Percentiles rank a stretch among this genome's conserved stretches.
These are phyloP conservation scores for Benincasa hispida DNA, from an alignment of 306 rosid genomes.

Conservation along the genomic window DNA sequence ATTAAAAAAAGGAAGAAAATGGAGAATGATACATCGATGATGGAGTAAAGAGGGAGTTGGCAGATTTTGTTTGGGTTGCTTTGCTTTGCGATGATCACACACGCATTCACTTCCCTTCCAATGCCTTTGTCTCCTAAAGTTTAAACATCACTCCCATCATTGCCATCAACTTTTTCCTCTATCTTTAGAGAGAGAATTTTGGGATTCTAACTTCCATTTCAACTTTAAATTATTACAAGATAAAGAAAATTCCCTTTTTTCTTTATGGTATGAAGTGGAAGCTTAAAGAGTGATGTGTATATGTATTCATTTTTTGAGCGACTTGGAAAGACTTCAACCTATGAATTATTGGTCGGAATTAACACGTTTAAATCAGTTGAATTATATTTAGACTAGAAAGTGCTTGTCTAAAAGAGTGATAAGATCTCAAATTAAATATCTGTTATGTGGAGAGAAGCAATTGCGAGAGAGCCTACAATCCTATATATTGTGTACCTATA, in stretches of 20 bases:
- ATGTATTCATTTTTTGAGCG: too few species aligned
- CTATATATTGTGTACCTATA: not conserved
- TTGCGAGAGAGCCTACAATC: not conserved
- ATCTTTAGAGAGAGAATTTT: not conserved
- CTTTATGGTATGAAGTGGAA: not conserved
- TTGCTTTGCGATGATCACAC: slow-evolving; percentile 20
- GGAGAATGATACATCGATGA: not conserved
- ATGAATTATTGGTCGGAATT: too few species aligned
- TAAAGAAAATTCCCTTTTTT: not conserved
- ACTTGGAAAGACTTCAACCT: too few species aligned
- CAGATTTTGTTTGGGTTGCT: slow-evolving; percentile 17
- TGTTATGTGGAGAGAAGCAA: too few species aligned
- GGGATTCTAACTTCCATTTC: not conserved
- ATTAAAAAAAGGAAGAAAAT: too few species aligned
- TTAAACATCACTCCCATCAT: slow-evolving; percentile 28
- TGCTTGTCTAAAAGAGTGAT: not conserved
- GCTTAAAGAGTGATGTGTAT: not conserved
- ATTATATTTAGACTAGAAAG: too few species aligned
- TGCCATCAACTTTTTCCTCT: slow-evolving; percentile 24
- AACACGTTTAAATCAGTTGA: too few species aligned
- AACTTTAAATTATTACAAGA: not conserved
- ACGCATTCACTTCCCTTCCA: slow-evolving; percentile 20
- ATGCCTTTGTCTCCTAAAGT: slow-evolving; percentile 41
- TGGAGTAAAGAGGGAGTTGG: slow-evolving; percentile 13
- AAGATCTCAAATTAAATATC: not conserved